Evolutionary conservation across 495 filamentous ascomycete species (phyloP).

Genomic region (Ramalina peruviana): DNA sequence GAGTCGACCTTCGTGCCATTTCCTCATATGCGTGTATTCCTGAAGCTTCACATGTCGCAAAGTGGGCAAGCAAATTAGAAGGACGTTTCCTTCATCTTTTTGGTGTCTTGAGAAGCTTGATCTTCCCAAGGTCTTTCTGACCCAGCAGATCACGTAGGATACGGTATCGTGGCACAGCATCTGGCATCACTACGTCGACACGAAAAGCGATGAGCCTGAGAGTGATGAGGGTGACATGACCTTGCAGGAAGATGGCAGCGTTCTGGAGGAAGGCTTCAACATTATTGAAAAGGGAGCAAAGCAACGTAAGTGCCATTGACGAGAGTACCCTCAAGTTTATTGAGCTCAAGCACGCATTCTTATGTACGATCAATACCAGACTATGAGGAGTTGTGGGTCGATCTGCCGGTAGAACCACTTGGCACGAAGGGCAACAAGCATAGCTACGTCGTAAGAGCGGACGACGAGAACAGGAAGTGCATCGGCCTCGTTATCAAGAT

Average conservation of each 20-base stretch:
- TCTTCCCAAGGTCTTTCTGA: no score
- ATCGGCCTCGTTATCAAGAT: slow-evolving; percentile 33
- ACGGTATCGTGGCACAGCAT: slow-evolving; percentile 15
- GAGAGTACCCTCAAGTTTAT: no score
- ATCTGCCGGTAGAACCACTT: slow-evolving; percentile 14
- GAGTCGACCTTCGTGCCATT: background rate
- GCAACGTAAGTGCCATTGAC: background rate
- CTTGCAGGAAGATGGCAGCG: slow-evolving; percentile 22
- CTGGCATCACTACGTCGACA: slow-evolving; percentile 43
- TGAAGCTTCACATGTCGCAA: no score
- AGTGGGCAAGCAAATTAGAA: background rate
- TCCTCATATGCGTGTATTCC: no score
- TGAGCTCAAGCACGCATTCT: no score
- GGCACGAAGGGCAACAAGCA: slow-evolving; percentile 3
- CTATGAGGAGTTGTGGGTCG: slow-evolving; percentile 42
- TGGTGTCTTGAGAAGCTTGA: no score
- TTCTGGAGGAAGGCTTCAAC: slow-evolving; percentile 37
- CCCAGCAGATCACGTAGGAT: background rate
- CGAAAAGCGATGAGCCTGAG: slow-evolving; percentile 23
- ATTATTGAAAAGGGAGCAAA: slow-evolving; percentile 23
- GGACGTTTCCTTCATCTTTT: no score
- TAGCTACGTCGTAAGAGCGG: slow-evolving; percentile 22
- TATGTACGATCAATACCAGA: slow-evolving; percentile 7
- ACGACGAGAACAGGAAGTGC: slow-evolving; percentile 15
- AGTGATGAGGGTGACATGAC: slow-evolving; percentile 39